phyloP scores from a whole-genome alignment of 257 asterid genomes.

The Solanum rostratum region DNA sequence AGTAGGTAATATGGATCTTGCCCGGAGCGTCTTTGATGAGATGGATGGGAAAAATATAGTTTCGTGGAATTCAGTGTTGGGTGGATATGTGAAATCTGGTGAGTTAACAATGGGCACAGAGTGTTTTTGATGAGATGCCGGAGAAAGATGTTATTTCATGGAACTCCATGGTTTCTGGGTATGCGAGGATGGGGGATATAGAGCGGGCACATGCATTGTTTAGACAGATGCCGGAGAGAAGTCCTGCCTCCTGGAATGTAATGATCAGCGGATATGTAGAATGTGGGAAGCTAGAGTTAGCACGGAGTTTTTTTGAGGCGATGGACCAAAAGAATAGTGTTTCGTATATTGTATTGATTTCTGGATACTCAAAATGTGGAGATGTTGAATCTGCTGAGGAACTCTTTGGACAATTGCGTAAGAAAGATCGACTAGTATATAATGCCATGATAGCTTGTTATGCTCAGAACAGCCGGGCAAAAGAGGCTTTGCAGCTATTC shows the following conservation, averaged over 20 bases:
- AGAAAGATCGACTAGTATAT: conserved; percentile 36
- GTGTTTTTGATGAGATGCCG: conserved; percentile 66
- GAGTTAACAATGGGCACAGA: conserved; percentile 45
- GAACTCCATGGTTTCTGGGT: conserved; percentile 71
- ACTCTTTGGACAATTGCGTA: conserved; percentile 26
- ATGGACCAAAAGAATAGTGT: conserved; percentile 50
- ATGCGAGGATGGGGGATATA: conserved; percentile 39
- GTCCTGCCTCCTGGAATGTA: conserved; percentile 68
- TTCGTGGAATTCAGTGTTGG: conserved; percentile 72
- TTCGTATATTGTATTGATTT: conserved; percentile 63
- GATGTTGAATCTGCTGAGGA: conserved; percentile 53
- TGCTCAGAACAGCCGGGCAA: conserved; percentile 54
- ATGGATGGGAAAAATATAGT: conserved; percentile 52
- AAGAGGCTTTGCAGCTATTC: conserved; percentile 61
- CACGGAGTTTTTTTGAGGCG: conserved; percentile 53
- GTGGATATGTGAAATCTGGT: conserved; percentile 51
- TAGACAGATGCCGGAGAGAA: conserved; percentile 54
- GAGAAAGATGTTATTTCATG: conserved; percentile 58
- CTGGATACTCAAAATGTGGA: conserved; percentile 62
- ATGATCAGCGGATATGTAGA: conserved; percentile 57
- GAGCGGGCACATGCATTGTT: conserved; percentile 53
- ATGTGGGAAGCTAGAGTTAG: conserved; percentile 46
- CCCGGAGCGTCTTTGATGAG: conserved; percentile 57
- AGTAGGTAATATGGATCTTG: conserved; percentile 46
- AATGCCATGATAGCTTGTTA: conserved; percentile 82